Percentiles rank a stretch among this genome's conserved stretches.
Evolutionary conservation across 495 filamentous ascomycete genomes (phyloP).

Genomic region (Filosporella fistucella): DNA sequence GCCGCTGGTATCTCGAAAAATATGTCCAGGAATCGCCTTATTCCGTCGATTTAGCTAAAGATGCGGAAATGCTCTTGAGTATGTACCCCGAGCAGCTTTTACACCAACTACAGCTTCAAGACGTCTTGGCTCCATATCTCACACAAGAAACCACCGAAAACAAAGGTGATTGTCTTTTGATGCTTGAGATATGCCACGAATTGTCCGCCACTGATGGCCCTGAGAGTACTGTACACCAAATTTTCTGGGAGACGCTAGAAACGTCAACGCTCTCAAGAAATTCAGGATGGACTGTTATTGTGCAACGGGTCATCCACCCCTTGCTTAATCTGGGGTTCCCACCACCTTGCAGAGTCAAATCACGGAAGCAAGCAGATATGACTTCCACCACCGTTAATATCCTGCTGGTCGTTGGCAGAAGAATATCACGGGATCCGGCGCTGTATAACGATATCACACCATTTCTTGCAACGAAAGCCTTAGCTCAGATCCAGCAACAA

Average conservation of each 20-base stretch:
- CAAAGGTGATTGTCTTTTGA: neutral
- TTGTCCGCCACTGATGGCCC: neutral
- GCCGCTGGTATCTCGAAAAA: conserved; percentile 11
- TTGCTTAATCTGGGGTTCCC: no score
- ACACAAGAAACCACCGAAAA: neutral
- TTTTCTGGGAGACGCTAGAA: conserved; percentile 6
- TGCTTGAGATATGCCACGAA: neutral
- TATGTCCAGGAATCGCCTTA: conserved; percentile 2
- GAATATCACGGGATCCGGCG: neutral
- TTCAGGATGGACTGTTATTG: neutral
- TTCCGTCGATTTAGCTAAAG: neutral
- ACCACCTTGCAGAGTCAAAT: no score
- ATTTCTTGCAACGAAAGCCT: neutral
- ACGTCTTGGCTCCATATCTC: neutral
- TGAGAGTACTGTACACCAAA: neutral
- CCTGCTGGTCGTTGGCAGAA: neutral
- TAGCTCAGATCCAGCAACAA: neutral
- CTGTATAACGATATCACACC: conserved; percentile 1
- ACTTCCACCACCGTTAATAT: neutral
- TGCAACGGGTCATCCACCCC: no score
- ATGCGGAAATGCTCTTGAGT: conserved; percentile 1
- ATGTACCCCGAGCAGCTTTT: neutral
- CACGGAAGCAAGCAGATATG: conserved; percentile 2
- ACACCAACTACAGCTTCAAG: neutral
- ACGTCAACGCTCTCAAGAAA: neutral